Evolutionary conservation across 2,329 filamentous ascomycete genomes (phyloP).

Genomic region (Nigrospora oryzae): DNA sequence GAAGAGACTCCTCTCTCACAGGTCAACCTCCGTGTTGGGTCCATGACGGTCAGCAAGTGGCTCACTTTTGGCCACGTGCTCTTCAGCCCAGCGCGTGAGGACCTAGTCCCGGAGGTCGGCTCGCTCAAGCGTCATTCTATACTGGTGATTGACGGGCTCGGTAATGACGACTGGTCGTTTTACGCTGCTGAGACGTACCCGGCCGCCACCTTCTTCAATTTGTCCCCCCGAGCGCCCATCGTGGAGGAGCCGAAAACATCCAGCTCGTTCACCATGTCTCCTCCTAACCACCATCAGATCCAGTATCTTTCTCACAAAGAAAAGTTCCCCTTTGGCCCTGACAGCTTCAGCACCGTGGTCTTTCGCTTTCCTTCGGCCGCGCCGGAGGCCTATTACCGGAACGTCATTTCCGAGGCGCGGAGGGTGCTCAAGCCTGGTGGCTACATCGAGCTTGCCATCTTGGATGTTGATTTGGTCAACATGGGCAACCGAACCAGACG

Average conservation of each 20-base stretch:
- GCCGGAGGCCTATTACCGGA: conserved; percentile 59
- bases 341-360: conserved; percentile 69
- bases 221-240: conserved; percentile 51
- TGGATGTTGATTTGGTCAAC: conserved; percentile 74
- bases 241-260: conserved; percentile 32
- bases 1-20: conserved; percentile 58
- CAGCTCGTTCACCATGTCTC: conserved; percentile 44
- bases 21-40: conserved; percentile 70
- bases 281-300: conserved; percentile 68
- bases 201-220: conserved; percentile 66
- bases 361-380: conserved; percentile 68
- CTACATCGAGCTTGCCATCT: conserved; percentile 68
- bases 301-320: conserved; percentile 54
- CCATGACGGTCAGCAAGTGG: conserved; percentile 83
- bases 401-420: conserved; percentile 65
- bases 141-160: conserved; percentile 73
- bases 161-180: conserved; percentile 84
- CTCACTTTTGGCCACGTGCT: conserved; percentile 76
- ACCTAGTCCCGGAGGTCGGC: conserved; percentile 47
- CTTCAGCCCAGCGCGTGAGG: conserved; percentile 71
- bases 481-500: conserved; percentile 67
- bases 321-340: conserved; percentile 66
- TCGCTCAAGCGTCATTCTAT: conserved; percentile 53
- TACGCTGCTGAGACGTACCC: conserved; percentile 77
- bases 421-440: conserved; percentile 72